These are phyloP conservation scores for Posidonia oceanica DNA, from an alignment of 116 monocot species.

Conservation along the genomic window DNA sequence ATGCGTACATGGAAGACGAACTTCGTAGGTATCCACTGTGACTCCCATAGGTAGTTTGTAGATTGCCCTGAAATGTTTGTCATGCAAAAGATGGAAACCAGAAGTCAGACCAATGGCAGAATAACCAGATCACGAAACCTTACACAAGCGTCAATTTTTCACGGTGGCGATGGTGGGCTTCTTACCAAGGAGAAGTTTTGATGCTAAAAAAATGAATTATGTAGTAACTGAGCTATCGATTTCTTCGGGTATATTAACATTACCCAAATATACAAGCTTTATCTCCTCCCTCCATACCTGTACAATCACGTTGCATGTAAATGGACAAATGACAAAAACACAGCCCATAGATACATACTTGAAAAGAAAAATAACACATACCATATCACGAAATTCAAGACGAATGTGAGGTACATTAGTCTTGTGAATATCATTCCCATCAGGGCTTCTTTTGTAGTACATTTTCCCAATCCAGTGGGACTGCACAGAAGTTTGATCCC, in stretches of 20 bases:
- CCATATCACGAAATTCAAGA: conserved; percentile 75
- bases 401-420: conserved; percentile 99
- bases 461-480: conserved; percentile 94
- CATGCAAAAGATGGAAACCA: no score
- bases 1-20: no score
- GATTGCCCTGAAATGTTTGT: no score
- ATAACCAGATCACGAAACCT: no score
- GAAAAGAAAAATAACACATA: not conserved
- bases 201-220: no score
- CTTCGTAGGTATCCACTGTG: no score
- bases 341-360: not conserved
- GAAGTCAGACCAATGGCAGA: no score
- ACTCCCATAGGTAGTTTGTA: no score
- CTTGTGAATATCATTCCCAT: conserved; percentile 90
- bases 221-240: conserved; percentile 31
- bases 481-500: conserved; percentile 18
- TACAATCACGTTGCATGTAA: conserved; percentile 1
- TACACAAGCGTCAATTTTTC: no score
- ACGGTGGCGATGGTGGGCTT: no score
- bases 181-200: no score
- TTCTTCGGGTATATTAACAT: conserved; percentile 48
- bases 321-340: not conserved
- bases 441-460: conserved; percentile 80
- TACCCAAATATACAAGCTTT: conserved; percentile 76
- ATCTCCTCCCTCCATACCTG: conserved; percentile 98